Evolutionary conservation across 192 early-diverging fungal species (phyloP), one percentile per base, ranked within the genome.

Genomic region (Fimicolochytrium jonesii): DNA sequence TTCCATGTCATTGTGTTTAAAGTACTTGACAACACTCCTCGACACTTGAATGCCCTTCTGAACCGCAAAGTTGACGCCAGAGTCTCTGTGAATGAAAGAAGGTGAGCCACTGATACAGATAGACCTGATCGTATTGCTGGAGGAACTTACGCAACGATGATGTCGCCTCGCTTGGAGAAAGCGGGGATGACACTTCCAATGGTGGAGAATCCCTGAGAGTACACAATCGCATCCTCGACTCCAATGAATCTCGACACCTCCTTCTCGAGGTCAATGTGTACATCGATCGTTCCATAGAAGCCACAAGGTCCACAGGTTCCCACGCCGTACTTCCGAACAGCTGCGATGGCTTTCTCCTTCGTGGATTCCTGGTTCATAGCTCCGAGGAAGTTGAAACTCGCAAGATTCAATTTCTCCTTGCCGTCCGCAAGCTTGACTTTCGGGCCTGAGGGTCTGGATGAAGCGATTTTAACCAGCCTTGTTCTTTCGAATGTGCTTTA

Each of bases 1-100:
- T 7, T 85, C 78, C 90, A 98, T 89, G 66, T 98, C 93, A 70
- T 98, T 96, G 78, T 98, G 95, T 64, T 94, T 94, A 70, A 85
- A 98, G 77, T 81, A 94, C 61, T 86, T 85, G 49, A 98, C 83
- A 67, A 79, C 88, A 54, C 89, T 92, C 37, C 95, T 80, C n/a
- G 94, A 93, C 41, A 96, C 88, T 60, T 86, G 82, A 13, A 91
- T 80, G 22, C 92, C 94, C 66, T 93, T 92, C 59, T 94, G 91
- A 45, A 94, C 77, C 2, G 92, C 80, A 79, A 95, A 93, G 66
- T 78, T 88, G 60, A 90, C 83, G 41, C 84, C 89, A 29, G 94
- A 91, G 66, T 98, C 95, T 55, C 92, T 92, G 52, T 20, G n/a
- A n/a, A n/a, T n/a, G n/a, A n/a, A n/a, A n/a, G n/a, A n/a, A n/a